phyloP scores from a whole-genome alignment of 331 rosid species.

The Stylosanthes scabra region DNA sequence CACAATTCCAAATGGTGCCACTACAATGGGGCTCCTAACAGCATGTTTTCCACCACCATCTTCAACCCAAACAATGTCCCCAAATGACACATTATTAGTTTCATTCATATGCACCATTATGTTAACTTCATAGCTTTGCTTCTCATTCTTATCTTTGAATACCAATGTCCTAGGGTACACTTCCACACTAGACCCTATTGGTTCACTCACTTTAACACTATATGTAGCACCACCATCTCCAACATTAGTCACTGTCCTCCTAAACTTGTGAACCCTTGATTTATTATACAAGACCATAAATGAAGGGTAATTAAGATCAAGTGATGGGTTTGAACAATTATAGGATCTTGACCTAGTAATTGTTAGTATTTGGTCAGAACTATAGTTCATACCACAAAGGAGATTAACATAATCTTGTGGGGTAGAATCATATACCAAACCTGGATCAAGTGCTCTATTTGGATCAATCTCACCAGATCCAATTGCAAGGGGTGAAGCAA shows the following conservation, averaged over 20 bases:
- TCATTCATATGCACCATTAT: neutral
- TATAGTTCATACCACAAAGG: conserved; percentile 40
- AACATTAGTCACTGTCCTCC: conserved; percentile 54
- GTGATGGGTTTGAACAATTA: conserved; percentile 27
- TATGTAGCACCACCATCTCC: conserved; percentile 50
- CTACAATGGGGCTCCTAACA: conserved; percentile 48
- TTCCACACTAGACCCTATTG: conserved; percentile 22
- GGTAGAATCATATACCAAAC: conserved; percentile 54
- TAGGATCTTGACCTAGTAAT: conserved; percentile 41
- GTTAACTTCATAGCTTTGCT: conserved; percentile 22
- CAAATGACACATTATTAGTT: conserved; percentile 4
- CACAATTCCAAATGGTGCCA: conserved; percentile 36
- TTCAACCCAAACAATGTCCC: conserved; percentile 40
- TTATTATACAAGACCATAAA: conserved; percentile 33
- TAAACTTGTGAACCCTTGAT: conserved; percentile 25
- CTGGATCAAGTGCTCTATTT: conserved; percentile 59
- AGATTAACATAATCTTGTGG: conserved; percentile 47
- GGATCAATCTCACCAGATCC: conserved; percentile 60
- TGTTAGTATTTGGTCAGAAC: conserved; percentile 32
- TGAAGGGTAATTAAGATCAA: conserved; percentile 61
- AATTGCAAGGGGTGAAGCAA: conserved; percentile 50
- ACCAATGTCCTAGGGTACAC: conserved; percentile 40
- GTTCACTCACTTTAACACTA: conserved; percentile 35
- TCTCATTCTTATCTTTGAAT: conserved; percentile 43
- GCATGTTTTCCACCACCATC: conserved; percentile 30